These are phyloP conservation scores for Alternaria sp. DNA, from an alignment of 2,329 filamentous ascomycete genomes.

Conservation along the genomic window DNA sequence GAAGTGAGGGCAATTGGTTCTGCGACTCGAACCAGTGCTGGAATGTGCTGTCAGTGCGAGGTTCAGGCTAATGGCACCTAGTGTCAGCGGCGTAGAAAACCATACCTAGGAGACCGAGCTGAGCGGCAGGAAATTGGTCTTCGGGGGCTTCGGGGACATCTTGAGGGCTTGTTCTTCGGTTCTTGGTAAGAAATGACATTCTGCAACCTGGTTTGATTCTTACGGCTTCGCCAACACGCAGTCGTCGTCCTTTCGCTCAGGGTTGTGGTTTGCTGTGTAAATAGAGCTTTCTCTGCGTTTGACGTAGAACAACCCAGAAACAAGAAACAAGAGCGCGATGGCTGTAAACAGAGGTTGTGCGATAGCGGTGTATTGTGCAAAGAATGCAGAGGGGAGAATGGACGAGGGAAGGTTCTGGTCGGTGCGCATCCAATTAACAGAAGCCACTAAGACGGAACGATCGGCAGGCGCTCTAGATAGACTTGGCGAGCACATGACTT, in stretches of 20 bases:
- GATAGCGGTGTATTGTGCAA: slow-evolving; percentile 10
- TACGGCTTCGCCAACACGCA: slow-evolving; percentile 55
- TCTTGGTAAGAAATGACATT: slow-evolving; percentile 68
- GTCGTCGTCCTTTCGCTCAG: slow-evolving; percentile 24
- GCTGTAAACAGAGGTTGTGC: slow-evolving; percentile 14
- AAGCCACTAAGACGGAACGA: slow-evolving; percentile 20
- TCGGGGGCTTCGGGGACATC: slow-evolving; percentile 69
- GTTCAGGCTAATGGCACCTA: background rate
- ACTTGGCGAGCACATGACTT: slow-evolving; percentile 16
- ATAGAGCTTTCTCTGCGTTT: slow-evolving; percentile 28
- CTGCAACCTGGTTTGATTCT: slow-evolving; percentile 60
- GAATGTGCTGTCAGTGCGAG: slow-evolving; percentile 12
- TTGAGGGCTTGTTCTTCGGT: slow-evolving; percentile 62
- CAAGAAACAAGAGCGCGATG: slow-evolving; percentile 8
- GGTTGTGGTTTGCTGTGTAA: slow-evolving; percentile 17
- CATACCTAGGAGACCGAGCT: slow-evolving; percentile 85
- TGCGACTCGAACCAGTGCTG: slow-evolving; percentile 89
- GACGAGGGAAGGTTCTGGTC: slow-evolving; percentile 20
- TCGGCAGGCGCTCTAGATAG: slow-evolving; percentile 21
- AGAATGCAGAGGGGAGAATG: slow-evolving; percentile 10
- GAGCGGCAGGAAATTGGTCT: slow-evolving; percentile 73
- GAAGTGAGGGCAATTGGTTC: slow-evolving; percentile 93
- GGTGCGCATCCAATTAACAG: slow-evolving; percentile 8
- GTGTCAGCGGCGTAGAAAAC: slow-evolving; percentile 1
- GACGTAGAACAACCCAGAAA: slow-evolving; percentile 14